A percentile compares a stretch with the other conserved stretches of the same genome.
Conservation (phyloP, 192 early-diverging fungal species). For the Dissophora ornata region DNA sequence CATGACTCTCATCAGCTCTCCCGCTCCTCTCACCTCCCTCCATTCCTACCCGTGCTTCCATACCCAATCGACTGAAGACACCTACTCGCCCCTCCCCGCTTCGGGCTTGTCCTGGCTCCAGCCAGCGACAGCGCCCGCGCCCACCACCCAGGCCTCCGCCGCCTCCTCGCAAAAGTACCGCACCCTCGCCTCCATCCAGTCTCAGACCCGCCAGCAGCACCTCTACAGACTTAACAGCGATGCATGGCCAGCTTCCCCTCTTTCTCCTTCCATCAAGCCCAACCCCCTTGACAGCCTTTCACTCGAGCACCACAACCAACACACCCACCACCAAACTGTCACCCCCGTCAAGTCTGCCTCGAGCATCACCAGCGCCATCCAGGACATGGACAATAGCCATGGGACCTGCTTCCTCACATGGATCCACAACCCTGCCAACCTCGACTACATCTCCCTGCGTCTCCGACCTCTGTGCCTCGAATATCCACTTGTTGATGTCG, state of each 20-base stretch:
- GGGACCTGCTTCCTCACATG: slow-evolving; percentile 50
- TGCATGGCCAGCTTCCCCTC: slow-evolving; percentile 2
- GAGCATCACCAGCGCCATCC: slow-evolving; percentile 36
- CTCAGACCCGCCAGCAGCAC: slow-evolving; percentile 18
- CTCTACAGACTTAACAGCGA: neutral
- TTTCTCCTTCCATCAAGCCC: slow-evolving; percentile 30
- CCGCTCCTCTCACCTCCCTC: slow-evolving; percentile 13
- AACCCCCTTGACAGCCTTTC: slow-evolving; percentile 19
- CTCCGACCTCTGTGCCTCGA: slow-evolving; percentile 49
- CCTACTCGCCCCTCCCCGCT: slow-evolving; percentile 1
- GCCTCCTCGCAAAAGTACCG: slow-evolving; percentile 40
- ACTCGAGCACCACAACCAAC: neutral
- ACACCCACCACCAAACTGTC: neutral
- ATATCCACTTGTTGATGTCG: slow-evolving; percentile 46
- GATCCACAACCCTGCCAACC: slow-evolving; percentile 54
- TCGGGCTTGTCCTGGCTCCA: slow-evolving; percentile 54
- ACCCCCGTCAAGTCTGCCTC: slow-evolving; percentile 7
- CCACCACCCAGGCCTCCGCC: neutral
- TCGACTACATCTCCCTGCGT: slow-evolving; percentile 53
- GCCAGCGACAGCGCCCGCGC: slow-evolving; percentile 32
- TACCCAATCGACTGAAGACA: slow-evolving; percentile 9
- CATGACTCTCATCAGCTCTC: slow-evolving; percentile 43
- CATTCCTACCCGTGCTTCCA: slow-evolving; percentile 12
- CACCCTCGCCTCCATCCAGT: slow-evolving; percentile 45
- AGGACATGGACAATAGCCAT: slow-evolving; percentile 51